A percentile compares a stretch with the other conserved stretches of the same genome.
Conservation (phyloP, 192 early-diverging fungal species). For the Coemansia sp. region DNA sequence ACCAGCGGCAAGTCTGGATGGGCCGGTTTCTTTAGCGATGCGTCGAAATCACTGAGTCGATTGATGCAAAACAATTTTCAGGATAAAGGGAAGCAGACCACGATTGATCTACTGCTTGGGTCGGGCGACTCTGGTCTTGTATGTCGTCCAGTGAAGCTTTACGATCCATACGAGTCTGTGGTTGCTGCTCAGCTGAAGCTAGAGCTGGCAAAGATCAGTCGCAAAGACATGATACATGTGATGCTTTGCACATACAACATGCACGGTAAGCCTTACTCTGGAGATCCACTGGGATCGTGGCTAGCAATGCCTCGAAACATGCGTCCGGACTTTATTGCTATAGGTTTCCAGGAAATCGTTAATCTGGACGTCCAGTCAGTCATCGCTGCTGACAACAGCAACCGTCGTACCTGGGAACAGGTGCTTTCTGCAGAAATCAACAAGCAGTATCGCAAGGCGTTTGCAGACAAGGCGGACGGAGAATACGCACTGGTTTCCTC, state of each 20-base stretch:
- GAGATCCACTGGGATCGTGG: conserved; percentile 59
- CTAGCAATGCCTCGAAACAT: conserved; percentile 33
- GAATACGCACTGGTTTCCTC: conserved; percentile 83
- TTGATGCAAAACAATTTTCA: conserved; percentile 96
- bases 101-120: conserved; percentile 86
- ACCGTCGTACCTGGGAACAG: conserved; percentile 54
- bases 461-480: conserved; percentile 22
- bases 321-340: conserved; percentile 76
- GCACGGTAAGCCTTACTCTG: conserved; percentile 73
- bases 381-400: conserved; percentile 63
- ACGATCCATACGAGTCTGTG: conserved; percentile 42
- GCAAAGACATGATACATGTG: conserved; percentile 58
- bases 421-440: conserved; percentile 43
- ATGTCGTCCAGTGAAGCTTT: conserved; percentile 35
- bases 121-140: conserved; percentile 39
- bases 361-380: conserved; percentile 76
- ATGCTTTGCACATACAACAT: conserved; percentile 91
- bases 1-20: conserved; percentile 77
- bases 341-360: conserved; percentile 98
- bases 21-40: conserved; percentile 82
- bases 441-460: conserved; percentile 22
- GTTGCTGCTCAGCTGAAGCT: conserved; percentile 27
- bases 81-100: conserved; percentile 91
- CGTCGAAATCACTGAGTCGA: conserved; percentile 88
- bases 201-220: conserved; percentile 35